These are phyloP conservation scores for Aquilaria malaccensis DNA, from an alignment of 345 rosid species.

Conservation along the genomic window DNA sequence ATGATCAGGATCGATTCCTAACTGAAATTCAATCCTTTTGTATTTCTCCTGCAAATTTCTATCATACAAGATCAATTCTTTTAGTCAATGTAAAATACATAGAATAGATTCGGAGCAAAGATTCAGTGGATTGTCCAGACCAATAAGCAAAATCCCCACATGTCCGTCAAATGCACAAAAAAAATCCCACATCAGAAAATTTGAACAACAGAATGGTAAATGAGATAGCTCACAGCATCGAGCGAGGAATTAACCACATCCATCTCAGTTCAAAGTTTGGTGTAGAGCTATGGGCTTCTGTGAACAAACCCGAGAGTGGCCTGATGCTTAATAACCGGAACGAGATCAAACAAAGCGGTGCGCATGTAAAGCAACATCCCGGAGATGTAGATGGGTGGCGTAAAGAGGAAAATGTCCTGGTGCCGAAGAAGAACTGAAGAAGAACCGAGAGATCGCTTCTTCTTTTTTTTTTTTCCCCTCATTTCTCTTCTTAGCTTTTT, in stretches of 20 bases:
- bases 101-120: not conserved
- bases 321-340: conserved; percentile 47
- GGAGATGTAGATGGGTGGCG: conserved; percentile 85
- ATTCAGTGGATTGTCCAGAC: conserved; percentile 7
- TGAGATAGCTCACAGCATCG: conserved; percentile 57
- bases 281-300: conserved; percentile 83
- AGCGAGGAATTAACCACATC: conserved; percentile 89
- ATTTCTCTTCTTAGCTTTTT: too few relatives aligned
- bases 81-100: not conserved
- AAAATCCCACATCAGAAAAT: not conserved
- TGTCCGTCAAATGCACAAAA: too few relatives aligned
- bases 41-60: not conserved
- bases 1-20: too few relatives aligned
- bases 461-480: too few relatives aligned
- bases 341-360: conserved; percentile 72
- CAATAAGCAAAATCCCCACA: not conserved
- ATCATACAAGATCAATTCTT: conserved; percentile 10
- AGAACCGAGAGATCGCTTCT: too few relatives aligned
- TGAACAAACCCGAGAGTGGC: conserved; percentile 84
- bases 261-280: conserved; percentile 77
- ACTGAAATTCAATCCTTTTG: too few relatives aligned
- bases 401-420: conserved; percentile 86
- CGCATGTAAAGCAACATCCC: conserved; percentile 97
- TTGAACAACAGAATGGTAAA: not conserved
- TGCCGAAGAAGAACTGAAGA: conserved; percentile 58